These are phyloP conservation scores for Silene conica DNA, from an alignment of 148 eudicot species.

Conservation along the genomic window DNA sequence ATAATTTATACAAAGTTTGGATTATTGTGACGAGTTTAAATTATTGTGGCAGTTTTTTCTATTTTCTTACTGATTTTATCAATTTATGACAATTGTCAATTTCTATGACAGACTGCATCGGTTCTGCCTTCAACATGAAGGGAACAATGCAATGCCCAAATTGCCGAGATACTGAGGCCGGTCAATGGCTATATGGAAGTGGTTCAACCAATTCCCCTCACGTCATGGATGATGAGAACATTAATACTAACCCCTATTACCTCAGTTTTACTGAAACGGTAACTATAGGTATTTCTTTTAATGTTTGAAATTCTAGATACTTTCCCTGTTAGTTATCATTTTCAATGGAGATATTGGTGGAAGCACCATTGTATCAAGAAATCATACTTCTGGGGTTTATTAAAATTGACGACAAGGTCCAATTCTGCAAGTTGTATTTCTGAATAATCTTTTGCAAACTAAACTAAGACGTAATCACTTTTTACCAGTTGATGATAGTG, in stretches of 20 bases:
- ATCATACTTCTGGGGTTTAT: background rate
- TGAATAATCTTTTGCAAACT: conserved; percentile 1
- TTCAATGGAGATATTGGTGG: background rate
- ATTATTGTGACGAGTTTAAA: background rate
- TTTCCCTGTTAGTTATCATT: background rate
- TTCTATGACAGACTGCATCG: conserved; percentile 61
- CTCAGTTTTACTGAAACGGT: conserved; percentile 44
- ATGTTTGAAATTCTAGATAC: background rate
- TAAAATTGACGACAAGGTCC: background rate
- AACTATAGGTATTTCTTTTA: conserved; percentile 14
- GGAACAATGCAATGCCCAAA: conserved; percentile 85
- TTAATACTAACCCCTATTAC: conserved; percentile 35
- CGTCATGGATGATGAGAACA: conserved; percentile 37
- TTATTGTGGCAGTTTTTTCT: background rate
- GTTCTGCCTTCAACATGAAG: conserved; percentile 68
- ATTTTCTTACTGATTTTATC: background rate
- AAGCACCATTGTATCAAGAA: conserved; percentile 3
- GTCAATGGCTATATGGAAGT: conserved; percentile 60
- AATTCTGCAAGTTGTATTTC: conserved; percentile 4
- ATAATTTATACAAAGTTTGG: background rate
- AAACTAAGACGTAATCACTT: too few species aligned
- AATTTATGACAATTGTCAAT: conserved; percentile 6
- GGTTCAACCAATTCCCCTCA: conserved; percentile 37
- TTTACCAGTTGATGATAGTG: background rate
- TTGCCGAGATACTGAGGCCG: conserved; percentile 64